Conservation (phyloP, 129 eudicot genomes). For the Dittrichia graveolens region DNA sequence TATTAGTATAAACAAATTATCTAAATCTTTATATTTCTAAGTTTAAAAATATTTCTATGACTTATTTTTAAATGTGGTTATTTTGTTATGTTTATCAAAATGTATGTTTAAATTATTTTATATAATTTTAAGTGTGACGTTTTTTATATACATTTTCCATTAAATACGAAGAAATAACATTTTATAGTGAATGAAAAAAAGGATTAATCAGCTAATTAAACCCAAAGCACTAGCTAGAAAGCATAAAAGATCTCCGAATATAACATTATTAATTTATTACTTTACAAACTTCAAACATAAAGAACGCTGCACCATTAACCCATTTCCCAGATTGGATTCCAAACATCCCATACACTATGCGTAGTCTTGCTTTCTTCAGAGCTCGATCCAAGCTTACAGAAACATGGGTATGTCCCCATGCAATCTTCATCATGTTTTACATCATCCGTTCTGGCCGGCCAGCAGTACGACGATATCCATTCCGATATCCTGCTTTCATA, state of each 20-base stretch:
- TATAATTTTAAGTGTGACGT: too few species aligned
- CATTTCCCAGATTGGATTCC: conserved; percentile 50
- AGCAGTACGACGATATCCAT: conserved; percentile 39
- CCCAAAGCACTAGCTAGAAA: neutral
- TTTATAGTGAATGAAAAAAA: too few species aligned
- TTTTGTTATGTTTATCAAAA: too few species aligned
- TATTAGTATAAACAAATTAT: too few species aligned
- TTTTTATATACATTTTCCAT: too few species aligned
- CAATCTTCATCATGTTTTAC: conserved; percentile 29
- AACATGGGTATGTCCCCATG: conserved; percentile 29
- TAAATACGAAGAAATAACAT: too few species aligned
- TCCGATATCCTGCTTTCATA: conserved; percentile 48
- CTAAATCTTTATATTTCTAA: too few species aligned
- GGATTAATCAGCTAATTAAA: neutral
- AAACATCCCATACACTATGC: conserved; percentile 47
- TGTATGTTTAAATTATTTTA: too few species aligned
- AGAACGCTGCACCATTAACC: neutral
- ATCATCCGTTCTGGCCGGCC: conserved; percentile 8
- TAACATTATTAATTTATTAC: conserved; percentile 20
- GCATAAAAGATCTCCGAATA: neutral
- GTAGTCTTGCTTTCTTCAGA: conserved; percentile 26
- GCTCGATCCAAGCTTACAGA: conserved; percentile 36
- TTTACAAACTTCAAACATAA: neutral
- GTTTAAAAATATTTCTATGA: too few species aligned
- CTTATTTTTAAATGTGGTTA: too few species aligned